Evolutionary conservation across 495 filamentous ascomycete species (phyloP), one percentile per base, ranked within the genome.

Genomic region (Aspergillus sclerotiicarbonarius): DNA sequence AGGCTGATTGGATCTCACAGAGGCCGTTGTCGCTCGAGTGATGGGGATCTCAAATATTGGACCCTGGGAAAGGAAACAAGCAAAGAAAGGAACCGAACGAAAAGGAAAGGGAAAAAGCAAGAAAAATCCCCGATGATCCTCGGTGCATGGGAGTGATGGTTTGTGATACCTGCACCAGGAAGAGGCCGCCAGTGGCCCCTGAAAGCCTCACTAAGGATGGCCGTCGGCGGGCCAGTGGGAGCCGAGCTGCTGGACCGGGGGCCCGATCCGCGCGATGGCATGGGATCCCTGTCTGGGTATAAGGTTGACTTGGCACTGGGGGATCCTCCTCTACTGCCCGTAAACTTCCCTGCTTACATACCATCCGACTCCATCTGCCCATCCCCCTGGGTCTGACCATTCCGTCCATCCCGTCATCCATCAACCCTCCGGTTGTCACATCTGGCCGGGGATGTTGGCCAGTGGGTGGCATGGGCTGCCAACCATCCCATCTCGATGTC

Each of bases 41-140:
- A 54, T 31, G 12, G 54, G 56, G 61, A 67, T 67, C 67, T 65
- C 71, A 71, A 73, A 75, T 72, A 67, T 67, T 59, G 62, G 59
- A 61, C 54, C 48, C 55, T 56, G 53, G 56, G 33, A 32, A 50
- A 31, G 47, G 21, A 25, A 16, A 15, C 47, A 32, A 30, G n/a
- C 6, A 41, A 20, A 37, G 32, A 29, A 50, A 49, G 21, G 13
- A 16, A 13, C 15, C 32, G 29, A 21, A 18, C 19, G 41, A 8
- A 25, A 25, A 25, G 25, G 25, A 25, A 25, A 25, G 25, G 25
- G 25, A 49, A 50, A 50, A 50, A 32, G n/a, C 31, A 33, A 56
- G 16, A 51, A 30, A 62, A 51, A 53, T 46, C 51, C 54, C 59
- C 54, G 54, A 62, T 18, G 54, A 49, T 57, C 50, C 43, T 50